Percentiles rank a stretch among this genome's conserved stretches.
Conservation (phyloP, 2,329 filamentous ascomycete genomes). For the Chrysoporthe puriensis region DNA sequence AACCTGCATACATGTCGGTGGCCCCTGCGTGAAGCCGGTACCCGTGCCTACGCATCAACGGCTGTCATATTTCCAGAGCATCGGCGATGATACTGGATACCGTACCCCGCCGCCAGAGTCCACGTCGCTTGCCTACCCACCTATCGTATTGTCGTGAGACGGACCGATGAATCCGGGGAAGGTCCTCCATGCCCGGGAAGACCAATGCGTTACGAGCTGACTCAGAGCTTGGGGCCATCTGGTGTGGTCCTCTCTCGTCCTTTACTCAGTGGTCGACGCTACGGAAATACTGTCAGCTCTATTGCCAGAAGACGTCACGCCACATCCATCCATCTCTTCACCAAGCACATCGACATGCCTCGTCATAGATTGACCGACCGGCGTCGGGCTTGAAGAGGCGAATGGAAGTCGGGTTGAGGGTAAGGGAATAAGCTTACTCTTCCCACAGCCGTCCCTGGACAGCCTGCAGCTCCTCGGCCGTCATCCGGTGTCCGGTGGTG, state of each 20-base stretch:
- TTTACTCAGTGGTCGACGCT: slow-evolving; percentile 32
- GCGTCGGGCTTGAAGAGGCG: slow-evolving; percentile 30
- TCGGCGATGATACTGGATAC: too few species aligned
- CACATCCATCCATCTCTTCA: slow-evolving; percentile 16
- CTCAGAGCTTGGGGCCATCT: slow-evolving; percentile 1
- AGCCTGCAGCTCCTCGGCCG: slow-evolving; percentile 79
- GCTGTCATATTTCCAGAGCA: not conserved
- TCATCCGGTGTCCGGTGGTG: slow-evolving; percentile 88
- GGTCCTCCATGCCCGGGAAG: not conserved
- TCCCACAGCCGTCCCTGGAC: slow-evolving; percentile 94
- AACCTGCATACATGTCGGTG: not conserved
- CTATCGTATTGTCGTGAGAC: not conserved
- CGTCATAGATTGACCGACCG: not conserved
- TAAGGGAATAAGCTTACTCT: slow-evolving; percentile 56
- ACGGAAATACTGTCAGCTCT: slow-evolving; percentile 34
- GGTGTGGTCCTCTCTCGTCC: not conserved
- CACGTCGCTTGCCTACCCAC: not conserved
- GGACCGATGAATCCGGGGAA: slow-evolving; percentile 1
- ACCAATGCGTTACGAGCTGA: not conserved
- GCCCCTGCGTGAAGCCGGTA: not conserved
- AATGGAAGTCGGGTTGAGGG: slow-evolving; percentile 25
- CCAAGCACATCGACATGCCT: not conserved
- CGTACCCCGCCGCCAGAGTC: not conserved
- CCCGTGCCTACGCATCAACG: not conserved
- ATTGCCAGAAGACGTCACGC: slow-evolving; percentile 19